phyloP scores from a whole-genome alignment of 1,284 basidiomycete species.

The Meripilus lineatus region DNA sequence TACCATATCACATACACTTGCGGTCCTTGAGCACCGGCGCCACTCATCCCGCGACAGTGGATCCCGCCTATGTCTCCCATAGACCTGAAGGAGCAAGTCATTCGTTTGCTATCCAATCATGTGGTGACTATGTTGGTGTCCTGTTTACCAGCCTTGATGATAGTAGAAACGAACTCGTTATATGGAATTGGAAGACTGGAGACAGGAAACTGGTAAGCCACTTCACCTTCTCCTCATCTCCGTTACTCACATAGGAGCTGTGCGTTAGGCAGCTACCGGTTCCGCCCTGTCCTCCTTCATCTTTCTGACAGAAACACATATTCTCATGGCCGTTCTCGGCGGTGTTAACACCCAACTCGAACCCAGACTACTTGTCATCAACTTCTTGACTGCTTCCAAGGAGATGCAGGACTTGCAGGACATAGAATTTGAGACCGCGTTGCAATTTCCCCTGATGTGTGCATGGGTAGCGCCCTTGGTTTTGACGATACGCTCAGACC shows the following conservation, averaged over 20 bases:
- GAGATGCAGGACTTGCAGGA: constrained; percentile 25
- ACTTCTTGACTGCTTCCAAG: constrained; percentile 21
- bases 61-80: constrained; percentile 31
- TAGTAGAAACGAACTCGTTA: constrained; percentile 38
- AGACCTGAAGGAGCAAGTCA: constrained; percentile 5
- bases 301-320: constrained; percentile 39
- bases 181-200: constrained; percentile 63
- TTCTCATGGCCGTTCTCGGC: constrained; percentile 29
- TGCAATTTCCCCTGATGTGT: constrained; percentile 35
- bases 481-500: constrained; percentile 52
- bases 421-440: constrained; percentile 31
- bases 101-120: constrained; percentile 45
- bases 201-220: constrained; percentile 38
- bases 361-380: constrained; percentile 20
- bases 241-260: background rate
- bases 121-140: constrained; percentile 43
- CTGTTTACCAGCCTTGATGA: constrained; percentile 32
- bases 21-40: constrained; percentile 42
- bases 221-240: background rate
- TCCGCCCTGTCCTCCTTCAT: constrained; percentile 31
- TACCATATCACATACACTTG: constrained; percentile 19
- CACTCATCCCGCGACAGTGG: constrained; percentile 38
- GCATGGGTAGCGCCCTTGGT: constrained; percentile 23
- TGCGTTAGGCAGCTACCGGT: constrained; percentile 7
- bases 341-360: constrained; percentile 8